Conservation (phyloP, 176 grass and related monocot genomes). For the Guadua angustifolia region DNA sequence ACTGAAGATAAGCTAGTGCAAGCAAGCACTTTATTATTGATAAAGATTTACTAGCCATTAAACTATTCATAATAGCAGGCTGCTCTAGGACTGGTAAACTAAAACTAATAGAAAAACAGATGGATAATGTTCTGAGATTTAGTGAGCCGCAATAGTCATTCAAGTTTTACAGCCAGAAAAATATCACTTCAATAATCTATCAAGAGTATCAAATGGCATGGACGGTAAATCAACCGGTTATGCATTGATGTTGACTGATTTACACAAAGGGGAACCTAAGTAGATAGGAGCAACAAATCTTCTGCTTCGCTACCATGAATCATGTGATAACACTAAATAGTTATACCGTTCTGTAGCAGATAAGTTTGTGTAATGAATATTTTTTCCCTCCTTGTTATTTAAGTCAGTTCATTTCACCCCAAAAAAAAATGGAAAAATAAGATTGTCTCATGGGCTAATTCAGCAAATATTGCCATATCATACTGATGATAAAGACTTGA, state of each 20-base stretch:
- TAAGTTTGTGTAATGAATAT: neutral
- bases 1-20: neutral
- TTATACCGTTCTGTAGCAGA: neutral
- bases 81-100: slow-evolving; percentile 18
- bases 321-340: neutral
- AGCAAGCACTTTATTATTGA: neutral
- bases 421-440: slow-evolving; percentile 28
- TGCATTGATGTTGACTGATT: neutral
- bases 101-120: slow-evolving; percentile 27
- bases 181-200: slow-evolving; percentile 9
- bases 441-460: neutral
- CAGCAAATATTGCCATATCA: neutral
- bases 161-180: slow-evolving; percentile 18
- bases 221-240: neutral
- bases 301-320: neutral
- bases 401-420: neutral
- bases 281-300: neutral
- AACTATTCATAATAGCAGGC: neutral
- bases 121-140: neutral
- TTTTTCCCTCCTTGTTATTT: neutral
- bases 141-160: neutral
- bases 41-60: slow-evolving; percentile 6
- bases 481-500: neutral
- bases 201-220: neutral
- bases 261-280: slow-evolving; percentile 8